These are phyloP conservation scores for Persicaria tinctoria DNA, from an alignment of 148 eudicot species.

Conservation along the genomic window DNA sequence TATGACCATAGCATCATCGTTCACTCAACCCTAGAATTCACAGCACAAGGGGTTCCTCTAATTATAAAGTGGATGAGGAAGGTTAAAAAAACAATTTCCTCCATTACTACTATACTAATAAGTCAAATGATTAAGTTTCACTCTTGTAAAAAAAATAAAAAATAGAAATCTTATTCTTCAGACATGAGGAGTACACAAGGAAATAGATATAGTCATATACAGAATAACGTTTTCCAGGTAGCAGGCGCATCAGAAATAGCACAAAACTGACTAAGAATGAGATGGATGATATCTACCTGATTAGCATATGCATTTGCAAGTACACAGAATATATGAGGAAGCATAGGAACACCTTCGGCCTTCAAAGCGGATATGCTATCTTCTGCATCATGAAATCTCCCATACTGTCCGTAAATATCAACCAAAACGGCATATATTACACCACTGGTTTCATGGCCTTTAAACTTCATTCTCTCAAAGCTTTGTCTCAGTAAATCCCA, in stretches of 20 bases:
- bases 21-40: not conserved
- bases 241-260: not conserved
- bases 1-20: not conserved
- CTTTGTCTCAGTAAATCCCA: conserved; percentile 62
- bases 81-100: not conserved
- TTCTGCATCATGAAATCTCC: conserved; percentile 57
- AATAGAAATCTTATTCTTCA: not conserved
- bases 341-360: conserved; percentile 54
- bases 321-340: conserved; percentile 64
- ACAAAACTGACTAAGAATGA: not conserved
- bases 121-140: not conserved
- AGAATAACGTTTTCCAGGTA: not conserved
- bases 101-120: not conserved
- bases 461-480: conserved; percentile 57
- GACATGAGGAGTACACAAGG: not conserved
- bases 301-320: conserved; percentile 94
- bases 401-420: conserved; percentile 92
- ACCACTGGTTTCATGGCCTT: conserved; percentile 57
- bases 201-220: not conserved
- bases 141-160: not conserved
- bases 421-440: conserved; percentile 67
- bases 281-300: conserved; percentile 38
- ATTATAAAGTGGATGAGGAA: not conserved
- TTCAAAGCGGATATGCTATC: conserved; percentile 57
- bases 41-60: not conserved